phyloP scores from a whole-genome alignment of 2,329 filamentous ascomycete species.

The Calycina herbarum region DNA sequence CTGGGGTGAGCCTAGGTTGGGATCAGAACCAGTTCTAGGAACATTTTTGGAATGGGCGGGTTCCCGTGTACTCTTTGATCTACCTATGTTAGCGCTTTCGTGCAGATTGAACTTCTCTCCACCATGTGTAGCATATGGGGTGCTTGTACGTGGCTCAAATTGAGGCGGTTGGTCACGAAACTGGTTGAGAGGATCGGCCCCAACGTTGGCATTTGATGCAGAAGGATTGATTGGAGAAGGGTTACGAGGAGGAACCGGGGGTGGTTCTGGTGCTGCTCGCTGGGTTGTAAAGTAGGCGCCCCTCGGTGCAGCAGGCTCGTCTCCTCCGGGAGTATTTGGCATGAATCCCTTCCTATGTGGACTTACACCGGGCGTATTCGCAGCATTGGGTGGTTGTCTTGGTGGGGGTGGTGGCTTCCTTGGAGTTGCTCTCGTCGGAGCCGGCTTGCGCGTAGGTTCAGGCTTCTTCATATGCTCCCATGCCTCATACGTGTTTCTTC shows the following conservation, averaged over 20 bases:
- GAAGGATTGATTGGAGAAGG: slow-evolving; percentile 6
- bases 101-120: slow-evolving; percentile 62
- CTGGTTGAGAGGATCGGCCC: slow-evolving; percentile 47
- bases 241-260: slow-evolving; percentile 21
- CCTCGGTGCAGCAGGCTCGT: slow-evolving; percentile 37
- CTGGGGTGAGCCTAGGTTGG: slow-evolving; percentile 28
- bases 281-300: slow-evolving; percentile 36
- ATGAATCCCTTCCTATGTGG: slow-evolving; percentile 35
- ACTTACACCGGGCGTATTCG: slow-evolving; percentile 15
- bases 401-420: slow-evolving; percentile 28
- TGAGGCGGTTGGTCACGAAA: slow-evolving; percentile 43
- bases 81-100: slow-evolving; percentile 41
- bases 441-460: slow-evolving; percentile 16
- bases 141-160: slow-evolving; percentile 54
- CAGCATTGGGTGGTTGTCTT: slow-evolving; percentile 29
- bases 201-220: slow-evolving; percentile 14
- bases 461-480: slow-evolving; percentile 36
- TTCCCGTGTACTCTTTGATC: slow-evolving; percentile 37
- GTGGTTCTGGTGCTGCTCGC: slow-evolving; percentile 28
- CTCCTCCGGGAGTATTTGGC: slow-evolving; percentile 35
- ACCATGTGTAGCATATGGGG: slow-evolving; percentile 55
- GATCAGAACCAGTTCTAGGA: slow-evolving; percentile 33
- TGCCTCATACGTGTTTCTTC: slow-evolving; percentile 35
- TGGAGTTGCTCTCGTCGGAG: slow-evolving; percentile 18
- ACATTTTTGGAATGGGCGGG: slow-evolving; percentile 20